Evolutionary conservation across 1,284 basidiomycete genomes (phyloP), one percentile per base, ranked within the genome.

Genomic region (Calocybe gambosa): DNA sequence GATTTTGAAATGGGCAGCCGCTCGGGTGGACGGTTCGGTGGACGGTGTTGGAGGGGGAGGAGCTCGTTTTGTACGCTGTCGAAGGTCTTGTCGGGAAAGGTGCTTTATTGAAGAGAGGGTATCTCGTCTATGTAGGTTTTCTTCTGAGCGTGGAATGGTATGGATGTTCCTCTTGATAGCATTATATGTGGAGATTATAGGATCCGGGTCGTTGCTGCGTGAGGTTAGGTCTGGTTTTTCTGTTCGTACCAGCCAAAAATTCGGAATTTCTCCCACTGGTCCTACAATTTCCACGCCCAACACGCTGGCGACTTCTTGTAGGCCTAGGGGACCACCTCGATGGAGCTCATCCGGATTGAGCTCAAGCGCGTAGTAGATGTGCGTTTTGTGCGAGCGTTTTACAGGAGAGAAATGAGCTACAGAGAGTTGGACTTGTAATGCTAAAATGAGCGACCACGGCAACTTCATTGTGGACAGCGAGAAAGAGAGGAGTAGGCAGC

Each of bases 281-380:
- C 95, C 92, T 42, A 98, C 86, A 42, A 96, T 68, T 63, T 98
- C 86, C 8, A 91, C 85, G 18, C 84, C 85, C 6, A 98, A 75
- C 16, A 25, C 29, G 95, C 95, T 51, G 1, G 85, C 77, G 37
- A 87, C 71, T 42, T 82, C 75, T 39, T 65, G 65, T 52, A 85
- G 67, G 47, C 85, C 76, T 50, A 73, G 69, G 29, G 71, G 71
- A 42, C 66, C 62, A 5, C 60, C 59, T 42, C 85, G 78, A 55
- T 77, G 67, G 61, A 91, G 79, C 62, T 93, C 85, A 5, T 60
- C 59, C 42, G 86, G 78, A 55, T 77, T 67, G 61, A 91, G 79
- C 62, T 93, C 85, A 20, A 95, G 64, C 50, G 92, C 86, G 69
- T 94, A 95, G 70, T 99, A 99, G 56, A 87, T 75, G 66, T 98